These are phyloP conservation scores for Celoporthe dispersa DNA, from an alignment of 2,329 filamentous ascomycete genomes.

Conservation along the genomic window DNA sequence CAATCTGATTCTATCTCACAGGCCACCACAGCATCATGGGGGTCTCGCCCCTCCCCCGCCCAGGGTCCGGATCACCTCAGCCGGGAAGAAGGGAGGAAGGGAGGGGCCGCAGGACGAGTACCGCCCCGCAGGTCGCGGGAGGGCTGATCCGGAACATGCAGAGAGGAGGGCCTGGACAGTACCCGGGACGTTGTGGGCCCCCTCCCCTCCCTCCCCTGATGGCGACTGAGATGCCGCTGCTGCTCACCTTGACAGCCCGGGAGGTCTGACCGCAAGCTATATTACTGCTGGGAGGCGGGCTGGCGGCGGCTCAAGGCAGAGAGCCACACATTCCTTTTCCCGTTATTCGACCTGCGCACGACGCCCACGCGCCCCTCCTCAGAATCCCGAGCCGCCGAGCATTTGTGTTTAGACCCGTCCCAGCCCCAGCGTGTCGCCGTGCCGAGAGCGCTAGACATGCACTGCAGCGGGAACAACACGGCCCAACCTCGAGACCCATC, in stretches of 20 bases:
- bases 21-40: no score
- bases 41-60: no score
- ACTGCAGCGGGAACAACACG: conserved; percentile 21
- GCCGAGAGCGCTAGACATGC: conserved; percentile 16
- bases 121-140: not conserved
- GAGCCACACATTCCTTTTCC: no score
- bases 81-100: not conserved
- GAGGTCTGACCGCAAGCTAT: no score
- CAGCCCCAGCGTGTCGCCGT: not conserved
- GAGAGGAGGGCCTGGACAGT: not conserved
- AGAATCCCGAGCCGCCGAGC: not conserved
- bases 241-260: not conserved
- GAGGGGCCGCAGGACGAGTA: not conserved
- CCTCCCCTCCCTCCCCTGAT: no score
- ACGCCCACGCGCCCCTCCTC: not conserved
- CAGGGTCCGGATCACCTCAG: not conserved
- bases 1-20: no score
- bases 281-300: no score
- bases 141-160: not conserved
- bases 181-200: not conserved
- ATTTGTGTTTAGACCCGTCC: no score
- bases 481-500: conserved; percentile 5
- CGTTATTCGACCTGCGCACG: not conserved
- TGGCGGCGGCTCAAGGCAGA: no score
- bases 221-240: no score